Evolutionary conservation across 2,329 filamentous ascomycete species (phyloP), one percentile per base, ranked within the genome.

Genomic region (Lanzia echinophila): DNA sequence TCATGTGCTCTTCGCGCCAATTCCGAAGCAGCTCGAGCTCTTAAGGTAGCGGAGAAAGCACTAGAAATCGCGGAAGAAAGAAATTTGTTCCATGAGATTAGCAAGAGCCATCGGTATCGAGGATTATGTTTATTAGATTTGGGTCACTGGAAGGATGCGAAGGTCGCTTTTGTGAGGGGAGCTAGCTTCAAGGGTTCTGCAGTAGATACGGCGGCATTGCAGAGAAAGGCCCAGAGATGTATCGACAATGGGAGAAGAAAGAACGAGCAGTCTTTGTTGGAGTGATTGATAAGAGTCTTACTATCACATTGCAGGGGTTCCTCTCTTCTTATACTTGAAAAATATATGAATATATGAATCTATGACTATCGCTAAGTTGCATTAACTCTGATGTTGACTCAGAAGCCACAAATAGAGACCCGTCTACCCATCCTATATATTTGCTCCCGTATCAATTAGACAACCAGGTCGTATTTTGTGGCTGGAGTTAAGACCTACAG

Each of bases 141-240:
- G 43, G 39, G 45, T 20, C 20, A 49, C 11, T 61, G 56, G 56
- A 42, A 44, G 33, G 56, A 60, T 31, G 59, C 59, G 3, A 57
- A 53, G 19, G 10, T 11, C 3, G 58, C 58, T 7, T 58, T 60
- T 28, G 55, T 52, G 2, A 56, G 53, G 55, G 59, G 57, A 12
- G 58, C 57, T 5, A 57, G 49, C 45, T 36, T 56, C 3, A 51
- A 54, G 34, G 49, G 45, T 15, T 54, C 36, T 36, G 13, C 31
- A 15, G 34, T 38, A 0, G 43, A 47, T 19, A 36, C 54, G 20
- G 50, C 28, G 32, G 48, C 38, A 8, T 46, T 53, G 38, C 54
- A 46, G 24, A 53, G 24, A 19, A 52, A 58, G 45, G 47, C 28
- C 2, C 44, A 56, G 19, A 32, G 38, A 13, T 15, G 13, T 10